phyloP scores from a whole-genome alignment of 2,329 filamentous ascomycete genomes.

The Colletotrichum camelliae region DNA sequence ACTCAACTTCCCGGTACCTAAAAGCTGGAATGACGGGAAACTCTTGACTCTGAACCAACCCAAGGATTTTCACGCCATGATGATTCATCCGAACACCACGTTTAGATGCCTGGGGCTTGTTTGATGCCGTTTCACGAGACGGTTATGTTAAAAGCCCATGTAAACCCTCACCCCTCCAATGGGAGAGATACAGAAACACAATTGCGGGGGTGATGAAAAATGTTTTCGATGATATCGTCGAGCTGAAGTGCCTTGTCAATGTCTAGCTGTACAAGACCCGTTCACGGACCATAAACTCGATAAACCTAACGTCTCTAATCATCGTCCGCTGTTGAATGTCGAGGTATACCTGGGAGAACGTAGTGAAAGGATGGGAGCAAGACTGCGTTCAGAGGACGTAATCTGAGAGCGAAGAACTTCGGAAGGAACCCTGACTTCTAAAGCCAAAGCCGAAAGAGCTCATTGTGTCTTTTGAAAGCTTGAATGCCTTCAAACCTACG shows the following conservation, averaged over 20 bases:
- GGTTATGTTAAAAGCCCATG: background rate
- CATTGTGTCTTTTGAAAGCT: background rate
- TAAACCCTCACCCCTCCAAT: accelerated
- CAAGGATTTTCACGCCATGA: too few species aligned
- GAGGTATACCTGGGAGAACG: background rate
- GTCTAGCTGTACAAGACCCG: background rate
- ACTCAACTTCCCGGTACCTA: too few species aligned
- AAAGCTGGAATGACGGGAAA: too few species aligned
- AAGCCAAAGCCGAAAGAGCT: background rate
- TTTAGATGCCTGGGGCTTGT: background rate
- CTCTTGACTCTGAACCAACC: too few species aligned
- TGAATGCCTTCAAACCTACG: background rate
- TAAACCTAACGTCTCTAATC: background rate
- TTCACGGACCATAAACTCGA: accelerated
- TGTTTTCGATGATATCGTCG: accelerated
- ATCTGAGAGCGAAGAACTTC: background rate
- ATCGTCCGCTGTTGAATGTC: background rate
- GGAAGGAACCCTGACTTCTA: background rate
- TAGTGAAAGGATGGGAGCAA: background rate
- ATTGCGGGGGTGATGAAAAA: too few species aligned
- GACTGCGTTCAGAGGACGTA: background rate
- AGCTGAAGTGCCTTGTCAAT: background rate
- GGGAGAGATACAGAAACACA: background rate
- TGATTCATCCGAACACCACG: background rate
- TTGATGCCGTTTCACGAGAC: background rate